Conservation (phyloP, 768 basidiomycete species). For the Lenzites betulinus region DNA sequence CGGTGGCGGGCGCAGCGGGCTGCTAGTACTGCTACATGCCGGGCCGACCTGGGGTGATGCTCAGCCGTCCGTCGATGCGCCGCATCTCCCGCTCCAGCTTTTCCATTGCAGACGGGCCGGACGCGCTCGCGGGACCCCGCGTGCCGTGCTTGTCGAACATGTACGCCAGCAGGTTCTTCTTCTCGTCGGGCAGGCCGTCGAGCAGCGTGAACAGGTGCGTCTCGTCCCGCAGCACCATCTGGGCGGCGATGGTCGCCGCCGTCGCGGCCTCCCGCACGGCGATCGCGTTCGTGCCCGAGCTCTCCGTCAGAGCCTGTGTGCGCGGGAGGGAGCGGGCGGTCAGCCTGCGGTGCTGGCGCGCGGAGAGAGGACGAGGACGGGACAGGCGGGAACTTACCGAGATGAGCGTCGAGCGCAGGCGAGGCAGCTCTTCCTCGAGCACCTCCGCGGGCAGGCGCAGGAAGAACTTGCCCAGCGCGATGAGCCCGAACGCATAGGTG, state of each 20-base stretch:
- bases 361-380: too few species aligned
- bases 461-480: constrained; percentile 82
- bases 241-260: constrained; percentile 79
- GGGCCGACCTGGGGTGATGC: constrained; percentile 57
- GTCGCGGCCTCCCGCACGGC: constrained; percentile 84
- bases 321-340: background rate
- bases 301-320: constrained; percentile 69
- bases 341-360: constrained; percentile 5
- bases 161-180: constrained; percentile 89
- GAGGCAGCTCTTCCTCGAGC: constrained; percentile 84
- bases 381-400: constrained; percentile 46
- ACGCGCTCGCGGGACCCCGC: constrained; percentile 42
- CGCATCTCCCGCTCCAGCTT: constrained; percentile 81
- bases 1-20: constrained; percentile 3
- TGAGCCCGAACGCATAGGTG: constrained; percentile 80
- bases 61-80: constrained; percentile 76
- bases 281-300: constrained; percentile 50
- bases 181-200: constrained; percentile 83
- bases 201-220: constrained; percentile 79
- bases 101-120: constrained; percentile 54
- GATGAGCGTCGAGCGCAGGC: constrained; percentile 69
- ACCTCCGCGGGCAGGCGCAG: constrained; percentile 80
- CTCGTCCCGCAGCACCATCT: constrained; percentile 81
- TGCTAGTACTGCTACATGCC: constrained; percentile 18
- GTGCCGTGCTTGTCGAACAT: constrained; percentile 87